A percentile compares a stretch with the other conserved stretches of the same genome.
These are phyloP conservation scores for Prunus yedoensis DNA, from an alignment of 331 rosid genomes.

Conservation along the genomic window DNA sequence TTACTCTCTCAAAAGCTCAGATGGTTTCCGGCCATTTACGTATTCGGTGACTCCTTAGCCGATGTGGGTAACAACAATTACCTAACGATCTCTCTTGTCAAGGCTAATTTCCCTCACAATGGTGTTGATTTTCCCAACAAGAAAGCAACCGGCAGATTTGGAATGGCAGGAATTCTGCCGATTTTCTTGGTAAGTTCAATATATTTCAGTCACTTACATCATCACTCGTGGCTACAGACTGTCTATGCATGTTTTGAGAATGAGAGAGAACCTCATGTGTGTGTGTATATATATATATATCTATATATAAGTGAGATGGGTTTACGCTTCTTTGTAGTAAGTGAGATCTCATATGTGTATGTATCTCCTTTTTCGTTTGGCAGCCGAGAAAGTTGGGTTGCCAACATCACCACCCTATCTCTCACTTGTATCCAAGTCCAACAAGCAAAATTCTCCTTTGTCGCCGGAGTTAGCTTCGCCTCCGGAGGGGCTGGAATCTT, in stretches of 20 bases:
- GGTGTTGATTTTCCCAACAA: conserved; percentile 36
- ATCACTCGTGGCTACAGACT: neutral
- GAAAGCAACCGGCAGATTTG: conserved; percentile 42
- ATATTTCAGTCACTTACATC: neutral
- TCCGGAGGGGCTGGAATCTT: conserved; percentile 96
- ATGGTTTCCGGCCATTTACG: conserved; percentile 34
- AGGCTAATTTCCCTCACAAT: conserved; percentile 39
- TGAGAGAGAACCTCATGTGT: neutral
- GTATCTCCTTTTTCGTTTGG: neutral
- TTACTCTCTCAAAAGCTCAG: conserved; percentile 11
- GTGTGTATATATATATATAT: no score
- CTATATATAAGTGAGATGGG: no score
- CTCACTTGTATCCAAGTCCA: conserved; percentile 43
- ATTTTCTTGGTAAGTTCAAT: conserved; percentile 33
- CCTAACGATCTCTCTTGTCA: conserved; percentile 15
- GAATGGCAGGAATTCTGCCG: conserved; percentile 47
- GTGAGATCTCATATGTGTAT: no score
- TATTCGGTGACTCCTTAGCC: conserved; percentile 39
- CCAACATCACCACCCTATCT: conserved; percentile 77
- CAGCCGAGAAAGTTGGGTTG: conserved; percentile 83
- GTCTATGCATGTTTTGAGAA: neutral
- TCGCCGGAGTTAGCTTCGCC: conserved; percentile 81
- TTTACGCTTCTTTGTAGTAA: no score
- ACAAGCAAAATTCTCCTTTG: conserved; percentile 32
- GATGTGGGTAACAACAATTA: conserved; percentile 46